These are phyloP conservation scores for Xerocomus brunneocitrinus DNA, from an alignment of 768 basidiomycete species.

Conservation along the genomic window DNA sequence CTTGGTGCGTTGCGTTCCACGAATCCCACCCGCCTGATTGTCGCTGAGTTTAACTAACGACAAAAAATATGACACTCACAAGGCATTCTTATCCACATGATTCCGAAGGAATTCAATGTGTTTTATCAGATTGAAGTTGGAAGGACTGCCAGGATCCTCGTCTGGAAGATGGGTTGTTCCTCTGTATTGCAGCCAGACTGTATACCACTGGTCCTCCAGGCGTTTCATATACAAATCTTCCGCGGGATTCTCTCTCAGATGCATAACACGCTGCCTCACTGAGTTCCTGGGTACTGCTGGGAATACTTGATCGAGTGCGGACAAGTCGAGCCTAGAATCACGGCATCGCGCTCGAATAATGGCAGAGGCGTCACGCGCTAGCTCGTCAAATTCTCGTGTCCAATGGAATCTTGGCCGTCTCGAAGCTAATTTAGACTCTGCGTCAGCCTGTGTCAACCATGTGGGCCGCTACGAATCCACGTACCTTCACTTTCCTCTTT, in stretches of 20 bases:
- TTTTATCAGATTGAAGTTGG: constrained; percentile 74
- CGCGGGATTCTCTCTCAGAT: constrained; percentile 56
- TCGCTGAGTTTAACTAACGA: constrained; percentile 11
- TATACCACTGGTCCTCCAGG: constrained; percentile 78
- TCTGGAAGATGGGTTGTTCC: constrained; percentile 69
- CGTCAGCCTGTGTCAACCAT: constrained; percentile 1
- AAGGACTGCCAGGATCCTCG: constrained; percentile 57
- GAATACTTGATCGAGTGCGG: constrained; percentile 74
- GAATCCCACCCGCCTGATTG: constrained; percentile 57
- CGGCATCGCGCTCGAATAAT: constrained; percentile 80
- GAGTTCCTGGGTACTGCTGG: constrained; percentile 69
- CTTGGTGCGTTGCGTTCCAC: constrained; percentile 38
- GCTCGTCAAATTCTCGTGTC: constrained; percentile 84
- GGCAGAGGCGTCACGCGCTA: constrained; percentile 77
- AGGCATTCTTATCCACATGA: constrained; percentile 78
- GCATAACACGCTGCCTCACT: constrained; percentile 62
- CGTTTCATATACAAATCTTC: constrained; percentile 73
- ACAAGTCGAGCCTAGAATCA: constrained; percentile 59
- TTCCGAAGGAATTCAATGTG: constrained; percentile 78
- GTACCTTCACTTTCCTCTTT: constrained; percentile 31
- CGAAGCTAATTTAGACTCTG: constrained; percentile 9
- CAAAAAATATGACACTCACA: constrained; percentile 51
- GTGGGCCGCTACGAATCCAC: background rate
- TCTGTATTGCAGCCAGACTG: constrained; percentile 68
- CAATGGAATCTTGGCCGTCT: constrained; percentile 73